Evolutionary conservation across 208 protist species (phyloP).

Genomic region (Tritrichomonas musculus): DNA sequence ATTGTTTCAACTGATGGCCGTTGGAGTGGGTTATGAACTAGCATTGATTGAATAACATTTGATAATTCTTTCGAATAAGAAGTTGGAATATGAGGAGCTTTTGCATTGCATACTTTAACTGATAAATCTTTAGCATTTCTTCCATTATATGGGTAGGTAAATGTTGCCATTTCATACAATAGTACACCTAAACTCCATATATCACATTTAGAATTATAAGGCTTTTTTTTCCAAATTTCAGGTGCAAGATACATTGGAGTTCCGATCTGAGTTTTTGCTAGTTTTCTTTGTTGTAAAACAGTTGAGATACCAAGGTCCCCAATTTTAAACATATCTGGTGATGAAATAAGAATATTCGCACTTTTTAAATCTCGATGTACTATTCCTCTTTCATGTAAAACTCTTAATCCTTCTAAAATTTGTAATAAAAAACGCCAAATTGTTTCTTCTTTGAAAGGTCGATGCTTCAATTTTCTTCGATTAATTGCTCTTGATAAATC

Average conservation of each 20-base stretch:
- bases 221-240: slow-evolving; percentile 4
- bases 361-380: slow-evolving; percentile 15
- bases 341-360: background rate
- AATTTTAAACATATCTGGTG: slow-evolving; percentile 25
- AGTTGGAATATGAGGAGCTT: background rate
- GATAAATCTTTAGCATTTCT: background rate
- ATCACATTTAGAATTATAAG: background rate
- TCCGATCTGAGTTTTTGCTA: slow-evolving; percentile 17
- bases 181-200: slow-evolving; percentile 16
- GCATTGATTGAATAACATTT: background rate
- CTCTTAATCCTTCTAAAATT: background rate
- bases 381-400: background rate
- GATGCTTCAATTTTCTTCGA: background rate
- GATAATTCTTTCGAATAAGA: background rate
- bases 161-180: slow-evolving; percentile 26
- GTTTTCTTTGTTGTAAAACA: background rate
- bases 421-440: slow-evolving; percentile 18
- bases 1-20: background rate
- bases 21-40: background rate
- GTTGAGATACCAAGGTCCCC: slow-evolving; percentile 19
- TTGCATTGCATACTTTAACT: background rate
- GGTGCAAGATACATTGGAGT: slow-evolving; percentile 15
- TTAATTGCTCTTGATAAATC: slow-evolving; percentile 44
- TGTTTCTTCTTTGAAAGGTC: slow-evolving; percentile 12
- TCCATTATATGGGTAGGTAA: background rate